Conservation (phyloP, 148 eudicot genomes). For the Polygonum aviculare region DNA sequence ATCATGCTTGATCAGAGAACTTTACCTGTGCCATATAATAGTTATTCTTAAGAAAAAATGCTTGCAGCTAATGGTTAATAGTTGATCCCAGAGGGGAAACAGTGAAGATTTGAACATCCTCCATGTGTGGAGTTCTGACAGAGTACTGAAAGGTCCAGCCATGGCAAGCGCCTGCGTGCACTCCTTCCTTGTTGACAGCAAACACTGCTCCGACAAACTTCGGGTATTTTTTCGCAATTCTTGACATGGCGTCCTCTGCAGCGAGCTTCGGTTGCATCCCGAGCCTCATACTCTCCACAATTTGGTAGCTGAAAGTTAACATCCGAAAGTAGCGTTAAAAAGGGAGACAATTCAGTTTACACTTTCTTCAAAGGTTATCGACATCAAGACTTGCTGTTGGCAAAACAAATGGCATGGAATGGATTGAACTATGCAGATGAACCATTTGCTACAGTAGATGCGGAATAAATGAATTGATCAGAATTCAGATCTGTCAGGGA, state of each 20-base stretch:
- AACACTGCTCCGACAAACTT: constrained; percentile 83
- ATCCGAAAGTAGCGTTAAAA: not conserved
- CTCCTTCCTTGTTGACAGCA: constrained; percentile 57
- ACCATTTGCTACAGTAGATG: not conserved
- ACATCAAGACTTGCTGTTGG: not conserved
- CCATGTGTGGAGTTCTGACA: constrained; percentile 53
- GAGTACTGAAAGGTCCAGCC: constrained; percentile 99
- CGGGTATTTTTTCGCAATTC: constrained; percentile 69
- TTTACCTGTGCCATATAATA: not conserved
- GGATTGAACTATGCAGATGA: not conserved
- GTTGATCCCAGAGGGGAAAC: constrained; percentile 29
- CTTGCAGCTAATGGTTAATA: not conserved
- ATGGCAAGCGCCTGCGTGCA: constrained; percentile 89
- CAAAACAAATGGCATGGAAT: not conserved
- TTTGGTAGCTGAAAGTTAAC: constrained; percentile 63
- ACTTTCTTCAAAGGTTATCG: not conserved
- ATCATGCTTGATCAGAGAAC: not conserved
- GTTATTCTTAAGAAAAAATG: not conserved
- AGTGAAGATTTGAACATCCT: constrained; percentile 67
- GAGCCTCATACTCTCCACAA: constrained; percentile 87
- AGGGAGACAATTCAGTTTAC: not conserved
- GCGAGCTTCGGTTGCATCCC: constrained; percentile 83
- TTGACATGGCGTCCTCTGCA: constrained; percentile 76
- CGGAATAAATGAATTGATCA: not conserved
- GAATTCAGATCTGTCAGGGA: not conserved